phyloP scores from a whole-genome alignment of 2,329 filamentous ascomycete species.

The Trichocomaceae sp. region DNA sequence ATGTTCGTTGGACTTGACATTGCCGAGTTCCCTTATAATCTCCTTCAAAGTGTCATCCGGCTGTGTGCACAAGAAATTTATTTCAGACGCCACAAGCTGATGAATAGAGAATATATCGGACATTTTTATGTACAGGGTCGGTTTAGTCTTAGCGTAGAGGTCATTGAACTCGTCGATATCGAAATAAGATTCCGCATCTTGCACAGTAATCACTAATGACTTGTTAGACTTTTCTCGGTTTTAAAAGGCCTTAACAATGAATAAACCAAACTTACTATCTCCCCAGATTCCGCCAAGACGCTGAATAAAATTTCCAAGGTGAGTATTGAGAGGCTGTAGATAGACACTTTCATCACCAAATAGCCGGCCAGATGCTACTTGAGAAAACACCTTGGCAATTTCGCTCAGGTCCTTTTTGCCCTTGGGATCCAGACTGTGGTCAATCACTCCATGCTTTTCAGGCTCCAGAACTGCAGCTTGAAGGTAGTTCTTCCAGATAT shows the following conservation, averaged over 20 bases:
- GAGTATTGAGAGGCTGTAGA: slow-evolving; percentile 87
- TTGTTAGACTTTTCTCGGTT: slow-evolving; percentile 26
- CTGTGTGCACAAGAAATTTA: slow-evolving; percentile 67
- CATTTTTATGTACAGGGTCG: slow-evolving; percentile 99
- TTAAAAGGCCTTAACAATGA: not conserved
- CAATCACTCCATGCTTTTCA: slow-evolving; percentile 87
- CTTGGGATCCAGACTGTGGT: slow-evolving; percentile 78
- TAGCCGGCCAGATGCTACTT: slow-evolving; percentile 78
- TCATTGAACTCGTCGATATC: slow-evolving; percentile 99
- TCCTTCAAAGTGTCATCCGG: slow-evolving; percentile 86
- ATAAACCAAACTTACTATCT: slow-evolving; percentile 44
- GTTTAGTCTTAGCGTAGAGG: slow-evolving; percentile 90
- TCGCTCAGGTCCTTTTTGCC: slow-evolving; percentile 90
- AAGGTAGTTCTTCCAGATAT: slow-evolving; percentile 92
- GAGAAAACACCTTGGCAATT: slow-evolving; percentile 83
- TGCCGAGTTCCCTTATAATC: slow-evolving; percentile 87
- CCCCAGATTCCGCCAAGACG: slow-evolving; percentile 69
- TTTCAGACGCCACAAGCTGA: slow-evolving; percentile 72
- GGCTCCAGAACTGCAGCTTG: slow-evolving; percentile 83
- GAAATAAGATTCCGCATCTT: slow-evolving; percentile 83
- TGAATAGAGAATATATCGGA: slow-evolving; percentile 95
- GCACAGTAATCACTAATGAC: slow-evolving; percentile 64
- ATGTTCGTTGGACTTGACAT: slow-evolving; percentile 91
- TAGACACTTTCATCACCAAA: slow-evolving; percentile 96
- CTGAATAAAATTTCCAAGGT: slow-evolving; percentile 77